Evolutionary conservation across 768 basidiomycete genomes (phyloP).

Genomic region (Tricholoma furcatifolium): DNA sequence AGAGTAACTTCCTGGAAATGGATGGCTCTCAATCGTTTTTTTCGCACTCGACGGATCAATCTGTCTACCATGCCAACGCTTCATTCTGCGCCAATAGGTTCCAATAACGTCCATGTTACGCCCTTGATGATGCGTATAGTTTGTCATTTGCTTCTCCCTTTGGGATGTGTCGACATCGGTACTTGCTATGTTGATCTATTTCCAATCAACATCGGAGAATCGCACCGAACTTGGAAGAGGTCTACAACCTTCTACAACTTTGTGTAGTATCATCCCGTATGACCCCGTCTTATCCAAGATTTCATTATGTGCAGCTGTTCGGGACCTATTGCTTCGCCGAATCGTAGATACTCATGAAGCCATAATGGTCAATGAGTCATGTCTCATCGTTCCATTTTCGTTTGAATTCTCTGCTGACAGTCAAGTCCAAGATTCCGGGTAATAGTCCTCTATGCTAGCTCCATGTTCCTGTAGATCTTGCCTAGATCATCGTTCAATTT

Average conservation of each 20-base stretch:
- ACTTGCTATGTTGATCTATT: neutral
- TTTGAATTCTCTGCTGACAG: too few species aligned
- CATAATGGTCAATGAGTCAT: neutral
- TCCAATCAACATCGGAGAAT: neutral
- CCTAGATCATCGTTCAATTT: constrained; percentile 14
- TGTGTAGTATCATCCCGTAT: too few species aligned
- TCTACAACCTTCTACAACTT: too few species aligned
- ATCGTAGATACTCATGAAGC: neutral
- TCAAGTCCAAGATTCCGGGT: neutral
- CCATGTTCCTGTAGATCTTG: constrained; percentile 11
- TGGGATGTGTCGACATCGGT: constrained; percentile 11
- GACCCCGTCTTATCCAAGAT: neutral
- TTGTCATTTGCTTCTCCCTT: constrained; percentile 14
- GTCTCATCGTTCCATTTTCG: neutral
- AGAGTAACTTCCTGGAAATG: constrained; percentile 2
- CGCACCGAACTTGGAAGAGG: neutral
- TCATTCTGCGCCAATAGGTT: constrained; percentile 2
- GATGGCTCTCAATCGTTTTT: constrained; percentile 1
- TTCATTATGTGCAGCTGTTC: constrained; percentile 1
- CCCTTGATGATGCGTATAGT: constrained; percentile 6
- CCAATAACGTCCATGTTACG: neutral
- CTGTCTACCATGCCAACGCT: constrained; percentile 7
- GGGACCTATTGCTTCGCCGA: neutral
- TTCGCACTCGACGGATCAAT: constrained; percentile 13
- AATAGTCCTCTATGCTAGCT: neutral